Conservation (phyloP, 2,329 filamentous ascomycete species). For the Pseudogymnoascus sp. region DNA sequence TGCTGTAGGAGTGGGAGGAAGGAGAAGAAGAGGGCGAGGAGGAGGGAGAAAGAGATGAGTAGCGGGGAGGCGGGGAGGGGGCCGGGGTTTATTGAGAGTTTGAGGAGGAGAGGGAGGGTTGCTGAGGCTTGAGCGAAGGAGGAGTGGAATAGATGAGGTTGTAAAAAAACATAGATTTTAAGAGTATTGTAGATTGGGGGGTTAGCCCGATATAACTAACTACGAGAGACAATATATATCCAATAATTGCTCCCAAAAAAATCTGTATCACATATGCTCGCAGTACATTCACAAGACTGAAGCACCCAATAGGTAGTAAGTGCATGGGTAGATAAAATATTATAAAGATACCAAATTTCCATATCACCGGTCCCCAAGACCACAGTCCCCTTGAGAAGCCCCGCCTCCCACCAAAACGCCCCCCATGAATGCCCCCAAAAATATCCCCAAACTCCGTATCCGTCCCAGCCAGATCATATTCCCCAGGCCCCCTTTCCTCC, state of each 20-base stretch:
- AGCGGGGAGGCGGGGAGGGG: neutral
- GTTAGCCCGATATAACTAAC: neutral
- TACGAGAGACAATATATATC: neutral
- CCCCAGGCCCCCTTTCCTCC: neutral
- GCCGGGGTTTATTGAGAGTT: neutral
- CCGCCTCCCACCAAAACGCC: neutral
- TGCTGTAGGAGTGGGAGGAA: neutral
- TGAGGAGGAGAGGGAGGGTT: neutral
- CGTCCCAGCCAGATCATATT: neutral
- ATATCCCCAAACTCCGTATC: neutral
- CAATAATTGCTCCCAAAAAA: neutral
- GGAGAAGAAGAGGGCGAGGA: neutral
- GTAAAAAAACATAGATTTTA: neutral
- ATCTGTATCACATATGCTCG: neutral
- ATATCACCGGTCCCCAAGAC: neutral
- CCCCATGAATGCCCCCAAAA: neutral
- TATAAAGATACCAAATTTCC: neutral
- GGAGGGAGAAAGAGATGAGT: neutral
- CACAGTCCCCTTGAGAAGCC: too few relatives aligned
- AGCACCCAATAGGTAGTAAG: neutral
- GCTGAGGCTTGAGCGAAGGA: neutral
- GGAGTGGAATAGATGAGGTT: neutral
- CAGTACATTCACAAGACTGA: neutral
- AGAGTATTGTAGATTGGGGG: neutral
- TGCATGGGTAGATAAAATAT: neutral